Percentiles rank a stretch among this genome's conserved stretches.
Conservation (phyloP, 2,329 filamentous ascomycete genomes). For the Colletotrichum lupini region DNA sequence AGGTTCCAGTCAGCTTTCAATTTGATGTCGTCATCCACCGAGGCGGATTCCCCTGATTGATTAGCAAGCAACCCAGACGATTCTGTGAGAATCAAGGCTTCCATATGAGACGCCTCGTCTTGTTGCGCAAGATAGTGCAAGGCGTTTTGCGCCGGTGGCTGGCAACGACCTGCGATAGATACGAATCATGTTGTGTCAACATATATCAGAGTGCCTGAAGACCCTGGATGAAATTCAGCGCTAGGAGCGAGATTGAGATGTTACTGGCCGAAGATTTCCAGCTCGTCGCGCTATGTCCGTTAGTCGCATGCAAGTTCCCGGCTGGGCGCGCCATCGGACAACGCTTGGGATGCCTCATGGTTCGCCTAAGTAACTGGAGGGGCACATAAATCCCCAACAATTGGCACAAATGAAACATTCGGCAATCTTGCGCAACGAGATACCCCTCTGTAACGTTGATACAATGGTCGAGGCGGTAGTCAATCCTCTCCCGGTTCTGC, state of each 20-base stretch:
- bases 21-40: too few relatives aligned
- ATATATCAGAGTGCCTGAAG: not conserved
- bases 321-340: not conserved
- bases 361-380: not conserved
- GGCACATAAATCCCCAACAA: not conserved
- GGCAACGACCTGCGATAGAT: too few relatives aligned
- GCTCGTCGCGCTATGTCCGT: not conserved
- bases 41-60: too few relatives aligned
- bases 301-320: not conserved
- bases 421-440: too few relatives aligned
- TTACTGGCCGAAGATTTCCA: not conserved
- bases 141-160: not conserved
- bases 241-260: not conserved
- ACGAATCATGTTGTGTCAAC: not conserved
- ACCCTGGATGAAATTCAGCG: not conserved
- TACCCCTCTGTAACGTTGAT: too few relatives aligned
- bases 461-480: not conserved
- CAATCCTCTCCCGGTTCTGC: not conserved
- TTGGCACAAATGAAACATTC: not conserved
- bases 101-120: too few relatives aligned
- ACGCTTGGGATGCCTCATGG: not conserved
- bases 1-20: too few relatives aligned
- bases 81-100: too few relatives aligned
- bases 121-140: not conserved
- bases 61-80: too few relatives aligned